A percentile compares a stretch with the other conserved stretches of the same genome.
These are phyloP conservation scores for Debaryomyces sp. DNA, from an alignment of 1,139 yeast species.

Conservation along the genomic window DNA sequence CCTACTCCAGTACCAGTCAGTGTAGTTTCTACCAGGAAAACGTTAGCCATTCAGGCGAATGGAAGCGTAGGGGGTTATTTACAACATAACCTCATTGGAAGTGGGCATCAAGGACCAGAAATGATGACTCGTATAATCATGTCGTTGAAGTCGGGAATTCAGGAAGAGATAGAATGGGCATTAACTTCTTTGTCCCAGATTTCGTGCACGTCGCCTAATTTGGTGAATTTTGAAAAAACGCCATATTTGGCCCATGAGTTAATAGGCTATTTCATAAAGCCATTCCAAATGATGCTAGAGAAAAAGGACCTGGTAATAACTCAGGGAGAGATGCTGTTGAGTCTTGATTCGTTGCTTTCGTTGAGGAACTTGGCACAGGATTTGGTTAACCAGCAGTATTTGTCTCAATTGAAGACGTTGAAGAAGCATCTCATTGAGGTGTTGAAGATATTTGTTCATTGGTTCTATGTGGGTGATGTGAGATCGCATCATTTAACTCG, in stretches of 20 bases:
- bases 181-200: slow-evolving; percentile 59
- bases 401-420: slow-evolving; percentile 58
- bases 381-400: slow-evolving; percentile 75
- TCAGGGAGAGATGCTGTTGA: slow-evolving; percentile 41
- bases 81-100: slow-evolving; percentile 34
- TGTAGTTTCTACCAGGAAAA: slow-evolving; percentile 20
- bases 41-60: slow-evolving; percentile 17
- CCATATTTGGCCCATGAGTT: slow-evolving; percentile 55
- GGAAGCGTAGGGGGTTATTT: slow-evolving; percentile 17
- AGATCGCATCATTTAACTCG: slow-evolving; percentile 22
- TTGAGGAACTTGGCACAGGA: slow-evolving; percentile 84
- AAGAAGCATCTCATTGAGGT: slow-evolving; percentile 50
- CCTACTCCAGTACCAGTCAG: slow-evolving; percentile 25
- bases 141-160: slow-evolving; percentile 63
- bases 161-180: slow-evolving; percentile 68
- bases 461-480: slow-evolving; percentile 31
- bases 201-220: slow-evolving; percentile 53
- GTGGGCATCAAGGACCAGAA: slow-evolving; percentile 57
- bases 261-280: slow-evolving; percentile 44
- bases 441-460: slow-evolving; percentile 49
- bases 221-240: slow-evolving; percentile 50
- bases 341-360: slow-evolving; percentile 68
- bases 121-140: slow-evolving; percentile 61
- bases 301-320: slow-evolving; percentile 24
- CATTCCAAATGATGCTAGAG: slow-evolving; percentile 29